phyloP scores from a whole-genome alignment of 768 basidiomycete species.

The Lepiota subincarnata region DNA sequence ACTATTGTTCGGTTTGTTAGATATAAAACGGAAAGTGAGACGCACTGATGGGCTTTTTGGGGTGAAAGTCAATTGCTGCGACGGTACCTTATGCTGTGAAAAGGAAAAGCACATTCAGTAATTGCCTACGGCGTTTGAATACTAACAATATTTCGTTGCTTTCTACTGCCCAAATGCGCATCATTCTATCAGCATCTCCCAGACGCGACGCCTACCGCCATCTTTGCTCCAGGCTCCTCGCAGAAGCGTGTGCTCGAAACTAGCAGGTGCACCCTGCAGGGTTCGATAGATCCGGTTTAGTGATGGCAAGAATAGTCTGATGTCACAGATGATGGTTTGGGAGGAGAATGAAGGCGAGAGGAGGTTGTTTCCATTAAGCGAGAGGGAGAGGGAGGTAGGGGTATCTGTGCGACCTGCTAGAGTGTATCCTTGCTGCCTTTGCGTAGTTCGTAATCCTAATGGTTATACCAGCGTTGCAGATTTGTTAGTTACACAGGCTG shows the following conservation, averaged over 20 bases:
- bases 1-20: constrained; percentile 91
- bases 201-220: constrained; percentile 76
- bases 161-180: constrained; percentile 85
- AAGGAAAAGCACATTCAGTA: background rate
- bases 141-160: constrained; percentile 66
- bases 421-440: constrained; percentile 76
- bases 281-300: constrained; percentile 78
- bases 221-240: constrained; percentile 85
- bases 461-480: background rate
- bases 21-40: too few species aligned
- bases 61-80: constrained; percentile 93
- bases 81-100: constrained; percentile 83
- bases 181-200: constrained; percentile 85
- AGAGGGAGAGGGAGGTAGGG: constrained; percentile 88
- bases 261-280: constrained; percentile 83
- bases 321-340: constrained; percentile 84
- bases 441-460: constrained; percentile 84
- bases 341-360: constrained; percentile 91
- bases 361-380: constrained; percentile 82
- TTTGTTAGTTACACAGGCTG: background rate
- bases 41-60: constrained; percentile 92
- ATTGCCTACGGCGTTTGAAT: too few species aligned
- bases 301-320: constrained; percentile 89
- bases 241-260: constrained; percentile 87
- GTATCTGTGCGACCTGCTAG: constrained; percentile 89